Conservation (phyloP, 768 basidiomycete genomes). For the Boletus rubescentipes region DNA sequence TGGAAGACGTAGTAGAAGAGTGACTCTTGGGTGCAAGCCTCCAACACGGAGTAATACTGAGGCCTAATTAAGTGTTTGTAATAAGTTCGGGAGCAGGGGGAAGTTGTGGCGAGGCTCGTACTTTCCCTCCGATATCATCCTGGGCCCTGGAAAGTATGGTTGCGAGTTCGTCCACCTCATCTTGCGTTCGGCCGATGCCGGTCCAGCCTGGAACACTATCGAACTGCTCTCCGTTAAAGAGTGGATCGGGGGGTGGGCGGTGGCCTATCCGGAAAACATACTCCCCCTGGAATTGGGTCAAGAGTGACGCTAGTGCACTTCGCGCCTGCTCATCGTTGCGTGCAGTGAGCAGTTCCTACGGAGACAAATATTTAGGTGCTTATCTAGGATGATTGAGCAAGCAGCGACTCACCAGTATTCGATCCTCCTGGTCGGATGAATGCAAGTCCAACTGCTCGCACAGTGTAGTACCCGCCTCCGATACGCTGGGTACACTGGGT, state of each 20-base stretch:
- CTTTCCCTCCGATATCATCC: slow-evolving; percentile 83
- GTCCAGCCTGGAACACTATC: slow-evolving; percentile 52
- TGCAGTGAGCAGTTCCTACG: slow-evolving; percentile 43
- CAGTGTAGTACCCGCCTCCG: background rate
- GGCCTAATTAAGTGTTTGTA: slow-evolving; percentile 36
- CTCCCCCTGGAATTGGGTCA: slow-evolving; percentile 72
- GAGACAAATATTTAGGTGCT: background rate
- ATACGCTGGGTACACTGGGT: slow-evolving; percentile 23
- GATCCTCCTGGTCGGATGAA: slow-evolving; percentile 18
- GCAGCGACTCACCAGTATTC: slow-evolving; percentile 13
- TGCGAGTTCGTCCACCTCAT: slow-evolving; percentile 51
- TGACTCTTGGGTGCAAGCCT: slow-evolving; percentile 51
- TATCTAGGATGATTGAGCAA: background rate
- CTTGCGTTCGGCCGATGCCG: slow-evolving; percentile 48
- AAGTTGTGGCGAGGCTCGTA: slow-evolving; percentile 27
- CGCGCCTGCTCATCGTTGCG: slow-evolving; percentile 54
- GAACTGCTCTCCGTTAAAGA: slow-evolving; percentile 54
- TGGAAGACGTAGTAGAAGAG: slow-evolving; percentile 70
- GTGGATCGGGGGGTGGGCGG: slow-evolving; percentile 54
- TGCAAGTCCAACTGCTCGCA: background rate
- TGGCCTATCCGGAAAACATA: slow-evolving; percentile 72
- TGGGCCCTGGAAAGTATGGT: slow-evolving; percentile 47
- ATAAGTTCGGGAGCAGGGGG: background rate
- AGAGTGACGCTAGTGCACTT: slow-evolving; percentile 60
- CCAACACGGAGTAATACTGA: slow-evolving; percentile 53